phyloP scores from a whole-genome alignment of 1,139 yeast species.

The Taiozyma sp. region DNA sequence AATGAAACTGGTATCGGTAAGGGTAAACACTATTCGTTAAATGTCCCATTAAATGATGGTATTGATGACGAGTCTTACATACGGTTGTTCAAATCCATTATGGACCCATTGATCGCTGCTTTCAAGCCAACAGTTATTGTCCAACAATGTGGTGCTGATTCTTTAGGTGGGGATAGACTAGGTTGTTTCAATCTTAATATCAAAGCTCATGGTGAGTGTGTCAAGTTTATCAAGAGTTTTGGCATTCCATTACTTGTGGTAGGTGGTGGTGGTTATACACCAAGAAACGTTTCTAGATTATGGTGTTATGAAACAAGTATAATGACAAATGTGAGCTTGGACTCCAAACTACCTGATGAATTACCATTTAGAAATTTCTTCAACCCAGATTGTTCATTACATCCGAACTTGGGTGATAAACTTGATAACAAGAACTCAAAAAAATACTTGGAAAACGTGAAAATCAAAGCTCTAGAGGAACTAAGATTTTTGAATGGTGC shows the following conservation, averaged over 20 bases:
- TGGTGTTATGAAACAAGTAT: slow-evolving; percentile 97
- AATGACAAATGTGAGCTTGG: slow-evolving; percentile 72
- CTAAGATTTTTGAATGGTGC: slow-evolving; percentile 82
- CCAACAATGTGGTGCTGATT: slow-evolving; percentile 97
- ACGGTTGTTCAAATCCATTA: slow-evolving; percentile 70
- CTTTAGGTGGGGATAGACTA: slow-evolving; percentile 85
- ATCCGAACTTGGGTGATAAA: slow-evolving; percentile 85
- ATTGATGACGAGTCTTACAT: slow-evolving; percentile 91
- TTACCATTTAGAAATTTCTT: slow-evolving; percentile 86
- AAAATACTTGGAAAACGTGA: slow-evolving; percentile 77
- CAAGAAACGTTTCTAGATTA: slow-evolving; percentile 86
- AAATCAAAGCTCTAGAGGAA: slow-evolving; percentile 75
- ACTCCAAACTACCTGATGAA: slow-evolving; percentile 69
- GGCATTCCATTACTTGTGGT: slow-evolving; percentile 86
- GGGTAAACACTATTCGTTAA: slow-evolving; percentile 83
- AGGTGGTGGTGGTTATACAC: slow-evolving; percentile 98
- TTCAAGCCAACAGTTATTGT: slow-evolving; percentile 91
- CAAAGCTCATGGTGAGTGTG: slow-evolving; percentile 94
- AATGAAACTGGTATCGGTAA: slow-evolving; percentile 84
- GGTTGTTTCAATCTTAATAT: slow-evolving; percentile 93
- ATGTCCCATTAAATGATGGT: slow-evolving; percentile 94
- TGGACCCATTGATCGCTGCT: slow-evolving; percentile 81
- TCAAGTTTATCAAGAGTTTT: slow-evolving; percentile 77
- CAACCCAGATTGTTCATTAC: slow-evolving; percentile 88
- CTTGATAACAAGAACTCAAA: slow-evolving; percentile 85